These are phyloP conservation scores for Amanita molliuscula DNA, from an alignment of 768 basidiomycete genomes.

Conservation along the genomic window DNA sequence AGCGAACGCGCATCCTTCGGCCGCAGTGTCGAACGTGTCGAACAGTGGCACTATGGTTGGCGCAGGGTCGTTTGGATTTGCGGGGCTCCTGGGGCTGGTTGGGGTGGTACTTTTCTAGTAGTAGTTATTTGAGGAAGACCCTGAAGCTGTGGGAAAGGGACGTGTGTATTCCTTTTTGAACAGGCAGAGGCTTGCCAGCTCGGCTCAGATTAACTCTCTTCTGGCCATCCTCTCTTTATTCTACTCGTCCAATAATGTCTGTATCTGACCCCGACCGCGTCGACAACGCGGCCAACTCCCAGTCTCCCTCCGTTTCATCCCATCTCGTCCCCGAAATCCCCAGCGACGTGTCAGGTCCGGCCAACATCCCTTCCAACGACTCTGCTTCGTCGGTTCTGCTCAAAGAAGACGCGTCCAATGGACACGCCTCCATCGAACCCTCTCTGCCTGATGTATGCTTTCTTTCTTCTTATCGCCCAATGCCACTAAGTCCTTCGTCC, in stretches of 20 bases:
- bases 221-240: slow-evolving; percentile 4
- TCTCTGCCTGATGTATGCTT: neutral
- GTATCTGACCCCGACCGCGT: slow-evolving; percentile 3
- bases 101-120: slow-evolving; percentile 41
- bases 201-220: neutral
- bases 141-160: slow-evolving; percentile 2
- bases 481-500: neutral
- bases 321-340: neutral
- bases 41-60: slow-evolving; percentile 13
- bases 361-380: neutral
- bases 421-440: neutral
- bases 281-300: neutral
- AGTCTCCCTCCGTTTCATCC: slow-evolving; percentile 1
- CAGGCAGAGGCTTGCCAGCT: neutral
- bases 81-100: slow-evolving; percentile 38
- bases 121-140: neutral
- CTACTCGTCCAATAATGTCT: slow-evolving; percentile 10
- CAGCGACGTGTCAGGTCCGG: slow-evolving; percentile 5
- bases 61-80: slow-evolving; percentile 30
- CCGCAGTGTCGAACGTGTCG: slow-evolving; percentile 12
- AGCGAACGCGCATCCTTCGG: slow-evolving; percentile 10
- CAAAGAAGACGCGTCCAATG: slow-evolving; percentile 3
- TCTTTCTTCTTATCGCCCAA: neutral
- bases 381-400: neutral
- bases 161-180: slow-evolving; percentile 5